Base-by-base conservation (phyloP, 2,329 filamentous ascomycete genomes). In the Aaosphaeria pasadenensis region DNA sequence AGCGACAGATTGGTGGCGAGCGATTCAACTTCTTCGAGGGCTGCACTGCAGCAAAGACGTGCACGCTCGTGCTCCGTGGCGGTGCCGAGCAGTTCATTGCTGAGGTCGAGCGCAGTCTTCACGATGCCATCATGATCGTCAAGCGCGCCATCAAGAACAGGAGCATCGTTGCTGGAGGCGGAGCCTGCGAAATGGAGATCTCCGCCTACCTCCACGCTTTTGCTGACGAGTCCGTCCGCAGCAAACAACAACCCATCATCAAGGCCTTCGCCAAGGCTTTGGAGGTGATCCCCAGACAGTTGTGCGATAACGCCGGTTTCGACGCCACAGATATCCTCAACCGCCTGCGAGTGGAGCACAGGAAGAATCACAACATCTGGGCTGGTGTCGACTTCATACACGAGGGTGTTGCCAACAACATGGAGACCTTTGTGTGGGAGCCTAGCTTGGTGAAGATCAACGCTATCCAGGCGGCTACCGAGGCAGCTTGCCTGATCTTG, bases 101-200 rank as follows among this genome's bases (percentile, higher is more conserved):
- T 49, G 94, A 99, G 73, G 94, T 96, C 1, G 94, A 99, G 79
- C 89, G 94, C 56, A 96, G 90, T 68, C 82, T 99, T 58, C 94
- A 99, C 79, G 94, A 99, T 66, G 94, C 94, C 61, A 97, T 99
- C 74, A 99, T 99, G 94, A 96, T 99, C 65, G 94, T 99, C 68
- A 97, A 97, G 84, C 91, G 95, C 53, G 90, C 94, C 30, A 90
- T 97, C 73, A 90, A 89, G 77, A 95, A 97, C 79, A 87, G 87
- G 67, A 88, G 84, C 68, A 96, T 99, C 57, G 94, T 99, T 29
- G 94, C 91, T 41, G 94, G 94, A 62, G 94, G 94, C 62, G 94
- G 94, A 69, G 92, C 94, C 13, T 85, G 81, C 63, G 94, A 99
- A 79, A 97, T 99, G 92, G 94, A 97, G 72, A 74, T 97, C 45